Base-by-base conservation (phyloP, 1,284 basidiomycete species). In the Tausonia pullulans region DNA sequence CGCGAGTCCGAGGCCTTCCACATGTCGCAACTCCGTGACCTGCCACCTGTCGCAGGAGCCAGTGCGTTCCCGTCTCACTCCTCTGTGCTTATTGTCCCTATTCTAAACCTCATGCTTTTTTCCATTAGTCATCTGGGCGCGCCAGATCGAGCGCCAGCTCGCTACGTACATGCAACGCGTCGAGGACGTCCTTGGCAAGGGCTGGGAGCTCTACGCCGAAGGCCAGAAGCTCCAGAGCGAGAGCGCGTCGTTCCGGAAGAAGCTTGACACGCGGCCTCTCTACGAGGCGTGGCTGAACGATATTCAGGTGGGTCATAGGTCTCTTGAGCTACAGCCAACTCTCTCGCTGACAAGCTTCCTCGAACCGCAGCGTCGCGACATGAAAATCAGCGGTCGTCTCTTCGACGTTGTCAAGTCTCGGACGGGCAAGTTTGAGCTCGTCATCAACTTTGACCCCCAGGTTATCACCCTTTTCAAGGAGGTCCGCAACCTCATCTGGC, bases 151-250 rank as follows among this genome's bases (percentile, higher is more conserved):
- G 73, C 85, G 93, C 6, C 96, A 99, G 75, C 84, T 99, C 11
- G 82, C 89, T 69, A 87, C 90, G 3, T 98, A 98, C 79, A 98
- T 98, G 93, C 96, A 94, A 76, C 89, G 94, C n/a, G 95, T 98
- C 61, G 94, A 98, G 74, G 95, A 98, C 74, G 96, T 98, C 3
- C 86, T 99, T 10, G 96, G 95, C 8, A 93, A 92, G 75, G 94
- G 92, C 6, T 98, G 95, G 95, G 94, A 97, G 74, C 84, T 93
- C 68, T 98, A 98, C 71, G 92, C 95, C n/a, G 95, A 99, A 71
- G 96, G 96, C 5, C 92, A 97, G 76, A 93, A 94, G 72, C 86
- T 99, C 0, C 90, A 96, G 72, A 87, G 86, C 52, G 95, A 98
- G 76, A 88, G 85, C 63, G 81, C 85, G 5, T 88, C 91, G 0